Conservation (phyloP, 768 basidiomycete species). For the Mycena kentingensis region DNA sequence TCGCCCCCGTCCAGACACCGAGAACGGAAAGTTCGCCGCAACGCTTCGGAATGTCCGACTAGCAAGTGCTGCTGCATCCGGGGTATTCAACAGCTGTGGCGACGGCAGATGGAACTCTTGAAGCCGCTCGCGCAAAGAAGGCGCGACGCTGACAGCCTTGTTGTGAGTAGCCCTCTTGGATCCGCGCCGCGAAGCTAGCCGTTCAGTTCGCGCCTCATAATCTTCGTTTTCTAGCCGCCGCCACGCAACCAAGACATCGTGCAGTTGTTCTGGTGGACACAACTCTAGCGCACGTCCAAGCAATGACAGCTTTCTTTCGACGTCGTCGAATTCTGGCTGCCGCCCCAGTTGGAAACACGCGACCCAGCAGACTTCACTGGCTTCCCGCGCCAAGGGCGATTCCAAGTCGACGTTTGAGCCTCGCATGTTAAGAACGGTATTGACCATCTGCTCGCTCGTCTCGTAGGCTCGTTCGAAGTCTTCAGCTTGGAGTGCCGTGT, state of each 20-base stretch:
- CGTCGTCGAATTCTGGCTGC: conserved; percentile 73
- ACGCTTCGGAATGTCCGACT: conserved; percentile 77
- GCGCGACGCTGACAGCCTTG: conserved; percentile 38
- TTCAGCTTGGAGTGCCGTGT: conserved; percentile 79
- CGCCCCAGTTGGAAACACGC: conserved; percentile 86
- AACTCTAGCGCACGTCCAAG: conserved; percentile 83
- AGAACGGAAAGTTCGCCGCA: conserved; percentile 74
- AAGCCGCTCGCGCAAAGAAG: conserved; percentile 62
- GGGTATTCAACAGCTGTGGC: conserved; percentile 67
- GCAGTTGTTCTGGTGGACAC: conserved; percentile 79
- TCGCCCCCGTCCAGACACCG: conserved; percentile 45
- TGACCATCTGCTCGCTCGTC: conserved; percentile 71
- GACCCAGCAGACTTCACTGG: conserved; percentile 86
- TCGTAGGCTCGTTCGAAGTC: conserved; percentile 79
- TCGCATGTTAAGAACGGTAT: conserved; percentile 55
- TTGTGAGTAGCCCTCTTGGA: conserved; percentile 20
- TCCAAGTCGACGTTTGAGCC: conserved; percentile 32
- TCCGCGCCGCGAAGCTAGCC: conserved; percentile 33
- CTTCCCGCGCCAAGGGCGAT: conserved; percentile 53
- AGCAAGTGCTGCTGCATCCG: conserved; percentile 80
- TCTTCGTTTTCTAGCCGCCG: conserved; percentile 71
- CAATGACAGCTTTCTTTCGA: conserved; percentile 64
- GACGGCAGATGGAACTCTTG: conserved; percentile 70
- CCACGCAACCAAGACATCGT: conserved; percentile 80
- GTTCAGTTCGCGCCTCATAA: conserved; percentile 50